Evolutionary conservation across 345 rosid species (phyloP), one percentile per base, ranked within the genome.

Genomic region (Tarenaya hassleriana): DNA sequence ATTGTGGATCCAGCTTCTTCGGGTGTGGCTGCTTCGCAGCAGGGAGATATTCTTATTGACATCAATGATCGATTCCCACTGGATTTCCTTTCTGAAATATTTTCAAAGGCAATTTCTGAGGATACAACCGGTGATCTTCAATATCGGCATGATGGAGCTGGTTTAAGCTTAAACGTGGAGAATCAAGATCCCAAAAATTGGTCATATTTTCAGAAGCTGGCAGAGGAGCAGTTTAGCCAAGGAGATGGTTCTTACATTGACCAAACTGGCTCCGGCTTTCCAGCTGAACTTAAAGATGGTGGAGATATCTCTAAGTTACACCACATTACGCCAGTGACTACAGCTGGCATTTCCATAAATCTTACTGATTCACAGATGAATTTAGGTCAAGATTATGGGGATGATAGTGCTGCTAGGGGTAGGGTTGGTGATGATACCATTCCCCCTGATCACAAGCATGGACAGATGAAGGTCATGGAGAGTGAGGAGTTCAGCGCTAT

Each of bases 141-240:
- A 7, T 31, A 52, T 59, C 77, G 63, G 61, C 72, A 67, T 38
- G 83, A 80, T 67, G 83, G 84, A 74, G 73, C 78, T 65, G 83
- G 80, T 10, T 63, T 76, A 55, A 89, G 88, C 59, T 63, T 86
- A 62, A 75, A 81, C 68, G 61, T 86, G 80, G 77, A 79, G 71
- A 83, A 77, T 69, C 79, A 56, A 55, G 88, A 89, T 35, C 94
- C 79, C 39, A 86, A 81, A 70, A 83, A 19, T 57, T 83, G 95
- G 95, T 89, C 97, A 1, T 81, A 81, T 65, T 86, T 86, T 74
- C 94, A 73, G 64, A 79, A 83, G 67, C 70, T 89, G 78, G 97
- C 86, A n/a, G 81, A 73, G 20, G 86, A 64, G 47, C 84, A 77
- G 47, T 73, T 67, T 75, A 65, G 58, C 51, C 70, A 67, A 39